Base-by-base conservation (phyloP, 495 filamentous ascomycete species). In the Tuber magnatum region DNA sequence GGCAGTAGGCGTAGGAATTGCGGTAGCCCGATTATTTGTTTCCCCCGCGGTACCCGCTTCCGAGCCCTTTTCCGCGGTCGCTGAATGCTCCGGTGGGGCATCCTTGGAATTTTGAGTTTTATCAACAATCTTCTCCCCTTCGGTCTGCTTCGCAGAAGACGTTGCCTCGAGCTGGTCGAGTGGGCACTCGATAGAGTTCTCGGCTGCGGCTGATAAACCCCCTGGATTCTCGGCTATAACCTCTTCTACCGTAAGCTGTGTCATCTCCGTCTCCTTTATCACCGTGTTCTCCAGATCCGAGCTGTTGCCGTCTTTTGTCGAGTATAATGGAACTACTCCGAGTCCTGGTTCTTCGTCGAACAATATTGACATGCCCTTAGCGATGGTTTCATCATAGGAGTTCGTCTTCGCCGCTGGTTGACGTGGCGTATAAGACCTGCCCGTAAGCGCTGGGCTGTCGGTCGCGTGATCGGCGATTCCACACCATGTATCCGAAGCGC, bases 131-230 rank as follows among this genome's bases (percentile, higher is more conserved):
- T 75, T 51, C 41, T 71, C 73, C 28, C 73, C 77, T 18, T 65
- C 56, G n/a, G 56, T 65, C 28, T 65, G 32, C 65, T 75, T 79
- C 65, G 76, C 71, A 41, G 72, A 73, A 43, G 72, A 75, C 70
- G 76, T 75, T 75, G 76, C 75, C 68, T 42, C 69, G 42, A 74
- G 73, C 41, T 71, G 65, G 35, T 79, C 76, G 76, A 79, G 72
- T 38, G 75, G 65, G 12, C 76, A 51, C 28, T 73, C 73, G 72
- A 75, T 76, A n/a, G 76, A 76, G 48, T 71, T 78, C 35, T 69
- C 65, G 40, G 70, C 71, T 79, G 77, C 78, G 77, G 77, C 77
- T 79, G 77, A 79, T 48, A 79, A 76, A 77, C 79, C 76, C 72
- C 69, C 70, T 43, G 70, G 77, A 68, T 75, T 76, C 76, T 78